Evolutionary conservation across 495 filamentous ascomycete species (phyloP).

Genomic region (Apodospora peruviana): DNA sequence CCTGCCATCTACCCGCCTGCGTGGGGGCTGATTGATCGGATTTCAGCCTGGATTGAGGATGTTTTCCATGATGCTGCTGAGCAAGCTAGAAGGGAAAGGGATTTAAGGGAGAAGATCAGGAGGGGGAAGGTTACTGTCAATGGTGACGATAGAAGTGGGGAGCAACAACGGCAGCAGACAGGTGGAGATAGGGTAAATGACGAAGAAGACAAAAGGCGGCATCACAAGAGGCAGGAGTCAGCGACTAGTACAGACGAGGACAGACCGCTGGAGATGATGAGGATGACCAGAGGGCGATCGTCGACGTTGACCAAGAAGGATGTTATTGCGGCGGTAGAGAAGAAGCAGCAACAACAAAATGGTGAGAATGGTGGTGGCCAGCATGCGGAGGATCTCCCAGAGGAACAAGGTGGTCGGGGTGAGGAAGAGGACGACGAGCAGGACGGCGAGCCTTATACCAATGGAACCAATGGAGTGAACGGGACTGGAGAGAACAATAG

Average conservation of each 20-base stretch:
- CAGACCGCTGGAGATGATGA: constrained; percentile 79
- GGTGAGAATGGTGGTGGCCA: constrained; percentile 2
- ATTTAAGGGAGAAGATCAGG: constrained; percentile 14
- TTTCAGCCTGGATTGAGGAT: constrained; percentile 70
- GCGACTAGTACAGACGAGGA: constrained; percentile 72
- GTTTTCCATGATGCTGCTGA: constrained; percentile 50
- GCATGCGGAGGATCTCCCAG: background rate
- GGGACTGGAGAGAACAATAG: background rate
- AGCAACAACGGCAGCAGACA: background rate
- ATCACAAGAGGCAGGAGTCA: constrained; percentile 51
- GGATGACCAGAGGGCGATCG: constrained; percentile 41
- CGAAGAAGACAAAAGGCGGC: constrained; percentile 7
- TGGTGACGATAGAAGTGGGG: constrained; percentile 10
- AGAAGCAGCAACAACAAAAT: background rate
- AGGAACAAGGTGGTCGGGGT: background rate
- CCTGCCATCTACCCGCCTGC: constrained; percentile 78
- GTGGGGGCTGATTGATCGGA: constrained; percentile 72
- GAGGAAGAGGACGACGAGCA: background rate
- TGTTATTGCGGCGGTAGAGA: background rate
- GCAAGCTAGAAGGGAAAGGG: constrained; percentile 16
- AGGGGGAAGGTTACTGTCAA: constrained; percentile 13
- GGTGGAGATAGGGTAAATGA: background rate
- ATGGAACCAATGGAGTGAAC: background rate
- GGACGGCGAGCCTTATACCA: background rate
- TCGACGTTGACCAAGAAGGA: constrained; percentile 23